Conservation (phyloP, 75 land plant genomes). For the Isoetes taiwanensis region DNA sequence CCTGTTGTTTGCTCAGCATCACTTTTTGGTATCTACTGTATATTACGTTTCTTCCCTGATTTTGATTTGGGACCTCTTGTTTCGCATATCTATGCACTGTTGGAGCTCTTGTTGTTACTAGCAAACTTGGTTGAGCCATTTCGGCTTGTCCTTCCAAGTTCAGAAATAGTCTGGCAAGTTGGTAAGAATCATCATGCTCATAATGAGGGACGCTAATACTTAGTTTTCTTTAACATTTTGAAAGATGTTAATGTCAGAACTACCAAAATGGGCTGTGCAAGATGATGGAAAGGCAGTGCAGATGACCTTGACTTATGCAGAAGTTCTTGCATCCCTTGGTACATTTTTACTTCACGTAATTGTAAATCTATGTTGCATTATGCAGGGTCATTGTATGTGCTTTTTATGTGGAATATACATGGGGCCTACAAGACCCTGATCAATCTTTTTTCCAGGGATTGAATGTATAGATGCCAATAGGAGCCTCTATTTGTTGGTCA, state of each 20-base stretch:
- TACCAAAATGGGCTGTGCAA: slow-evolving; percentile 30
- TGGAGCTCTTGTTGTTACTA: slow-evolving; percentile 33
- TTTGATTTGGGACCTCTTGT: slow-evolving; percentile 29
- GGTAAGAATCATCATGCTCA: too few species aligned
- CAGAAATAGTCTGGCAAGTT: slow-evolving; percentile 14
- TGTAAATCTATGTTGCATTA: too few species aligned
- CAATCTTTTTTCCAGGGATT: too few species aligned
- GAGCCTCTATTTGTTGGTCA: too few species aligned
- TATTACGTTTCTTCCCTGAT: slow-evolving; percentile 34
- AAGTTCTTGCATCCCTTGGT: slow-evolving; percentile 25
- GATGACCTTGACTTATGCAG: slow-evolving; percentile 27
- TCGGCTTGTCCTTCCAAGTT: slow-evolving; percentile 19
- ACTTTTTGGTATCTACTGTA: slow-evolving; percentile 35
- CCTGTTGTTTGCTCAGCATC: slow-evolving; percentile 29
- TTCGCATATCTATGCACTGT: slow-evolving; percentile 25
- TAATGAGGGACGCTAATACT: too few species aligned
- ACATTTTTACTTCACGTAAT: too few species aligned
- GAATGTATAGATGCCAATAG: too few species aligned
- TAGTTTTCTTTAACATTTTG: background rate
- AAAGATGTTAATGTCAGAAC: slow-evolving; percentile 16
- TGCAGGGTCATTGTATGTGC: too few species aligned
- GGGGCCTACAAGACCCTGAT: too few species aligned
- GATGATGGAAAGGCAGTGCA: slow-evolving; percentile 24
- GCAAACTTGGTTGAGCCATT: slow-evolving; percentile 27
- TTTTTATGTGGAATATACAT: too few species aligned